These are phyloP conservation scores for Ophidiomyces ophidiicola DNA, from an alignment of 2,329 filamentous ascomycete genomes.

Conservation along the genomic window DNA sequence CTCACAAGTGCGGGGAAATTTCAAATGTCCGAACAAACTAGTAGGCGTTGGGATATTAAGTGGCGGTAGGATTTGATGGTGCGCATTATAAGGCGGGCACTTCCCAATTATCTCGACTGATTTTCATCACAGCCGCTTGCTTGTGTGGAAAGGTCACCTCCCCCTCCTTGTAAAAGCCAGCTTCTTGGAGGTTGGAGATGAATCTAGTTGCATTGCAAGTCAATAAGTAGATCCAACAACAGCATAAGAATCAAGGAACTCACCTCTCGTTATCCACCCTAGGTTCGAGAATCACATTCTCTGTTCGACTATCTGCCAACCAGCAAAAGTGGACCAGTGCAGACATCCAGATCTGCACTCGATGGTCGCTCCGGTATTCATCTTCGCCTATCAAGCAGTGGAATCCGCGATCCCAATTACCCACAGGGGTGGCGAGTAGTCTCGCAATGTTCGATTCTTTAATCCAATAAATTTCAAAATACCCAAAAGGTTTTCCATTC, in stretches of 20 bases:
- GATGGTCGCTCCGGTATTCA: slow-evolving; percentile 68
- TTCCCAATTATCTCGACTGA: slow-evolving; percentile 68
- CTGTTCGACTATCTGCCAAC: slow-evolving; percentile 64
- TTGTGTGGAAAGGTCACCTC: slow-evolving; percentile 87
- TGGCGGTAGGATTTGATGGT: no score
- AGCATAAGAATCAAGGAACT: slow-evolving; percentile 24
- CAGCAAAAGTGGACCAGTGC: slow-evolving; percentile 80
- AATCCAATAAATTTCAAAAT: slow-evolving; percentile 97
- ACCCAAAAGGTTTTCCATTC: slow-evolving; percentile 91
- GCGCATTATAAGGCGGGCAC: slow-evolving; percentile 49
- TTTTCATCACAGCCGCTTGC: slow-evolving; percentile 72
- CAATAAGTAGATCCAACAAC: background rate
- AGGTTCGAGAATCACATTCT: slow-evolving; percentile 75
- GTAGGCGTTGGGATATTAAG: no score
- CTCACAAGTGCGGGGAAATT: no score
- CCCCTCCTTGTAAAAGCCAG: slow-evolving; percentile 74
- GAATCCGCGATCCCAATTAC: slow-evolving; percentile 76
- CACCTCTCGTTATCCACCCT: slow-evolving; percentile 83
- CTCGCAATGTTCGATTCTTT: slow-evolving; percentile 75
- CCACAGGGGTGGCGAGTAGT: slow-evolving; percentile 51
- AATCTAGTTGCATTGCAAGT: slow-evolving; percentile 39
- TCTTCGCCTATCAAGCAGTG: slow-evolving; percentile 87
- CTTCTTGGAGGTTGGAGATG: slow-evolving; percentile 55
- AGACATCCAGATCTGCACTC: slow-evolving; percentile 68
- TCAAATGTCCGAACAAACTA: no score